Percentiles rank a stretch among this genome's conserved stretches.
Evolutionary conservation across 108 stramenopile species (phyloP).

Genomic region (Heterococcus sp.): DNA sequence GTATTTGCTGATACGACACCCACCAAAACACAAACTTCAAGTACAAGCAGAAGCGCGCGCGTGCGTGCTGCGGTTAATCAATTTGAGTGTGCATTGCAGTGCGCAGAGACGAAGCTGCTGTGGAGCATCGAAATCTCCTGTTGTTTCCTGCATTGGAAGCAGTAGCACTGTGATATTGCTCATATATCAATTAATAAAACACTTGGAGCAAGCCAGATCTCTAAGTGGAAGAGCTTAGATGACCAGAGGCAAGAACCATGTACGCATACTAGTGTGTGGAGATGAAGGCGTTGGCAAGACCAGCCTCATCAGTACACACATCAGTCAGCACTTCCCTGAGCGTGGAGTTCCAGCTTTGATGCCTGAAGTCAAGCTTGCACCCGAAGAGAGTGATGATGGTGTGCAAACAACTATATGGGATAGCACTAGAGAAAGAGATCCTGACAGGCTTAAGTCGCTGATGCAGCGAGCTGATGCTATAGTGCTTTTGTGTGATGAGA

Average conservation of each 20-base stretch:
- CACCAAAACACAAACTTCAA: no score
- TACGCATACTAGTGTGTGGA: neutral
- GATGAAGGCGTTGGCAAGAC: neutral
- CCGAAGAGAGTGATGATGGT: neutral
- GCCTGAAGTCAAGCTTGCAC: neutral
- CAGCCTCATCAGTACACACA: neutral
- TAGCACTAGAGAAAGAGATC: neutral
- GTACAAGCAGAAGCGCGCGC: no score
- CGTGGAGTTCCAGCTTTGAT: neutral
- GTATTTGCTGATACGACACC: no score
- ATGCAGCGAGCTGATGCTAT: neutral
- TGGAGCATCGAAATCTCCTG: no score
- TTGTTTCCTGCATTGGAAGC: no score
- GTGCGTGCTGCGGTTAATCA: no score
- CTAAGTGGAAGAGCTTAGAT: no score
- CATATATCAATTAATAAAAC: no score
- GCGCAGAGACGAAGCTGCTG: no score
- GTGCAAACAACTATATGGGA: neutral
- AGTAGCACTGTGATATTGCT: no score
- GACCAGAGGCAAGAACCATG: neutral
- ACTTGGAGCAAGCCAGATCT: no score
- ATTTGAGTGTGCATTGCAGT: no score
- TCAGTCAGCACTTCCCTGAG: neutral
- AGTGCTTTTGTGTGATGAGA: neutral
- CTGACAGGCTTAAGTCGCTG: neutral